These are phyloP conservation scores for Trametes punicea DNA, from an alignment of 768 basidiomycete species.

Conservation along the genomic window DNA sequence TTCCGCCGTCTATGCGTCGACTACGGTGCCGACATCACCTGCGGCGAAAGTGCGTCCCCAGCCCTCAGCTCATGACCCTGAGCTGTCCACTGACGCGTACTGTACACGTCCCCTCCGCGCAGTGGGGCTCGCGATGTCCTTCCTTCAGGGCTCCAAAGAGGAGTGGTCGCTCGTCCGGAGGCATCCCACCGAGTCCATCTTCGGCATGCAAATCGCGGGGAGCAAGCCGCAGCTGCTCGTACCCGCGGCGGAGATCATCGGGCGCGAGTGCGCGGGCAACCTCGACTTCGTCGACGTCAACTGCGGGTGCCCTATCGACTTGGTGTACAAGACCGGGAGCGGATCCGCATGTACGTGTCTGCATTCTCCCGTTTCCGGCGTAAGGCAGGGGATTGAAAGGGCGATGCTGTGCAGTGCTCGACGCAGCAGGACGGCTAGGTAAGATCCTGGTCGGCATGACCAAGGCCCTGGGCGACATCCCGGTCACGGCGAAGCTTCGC, in stretches of 20 bases:
- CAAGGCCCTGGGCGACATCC: slow-evolving; percentile 83
- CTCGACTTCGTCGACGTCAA: slow-evolving; percentile 95
- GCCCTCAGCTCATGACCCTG: background rate
- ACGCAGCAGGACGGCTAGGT: slow-evolving; percentile 75
- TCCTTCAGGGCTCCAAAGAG: slow-evolving; percentile 82
- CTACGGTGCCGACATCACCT: slow-evolving; percentile 91
- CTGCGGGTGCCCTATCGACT: slow-evolving; percentile 95
- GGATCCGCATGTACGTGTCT: slow-evolving; percentile 66
- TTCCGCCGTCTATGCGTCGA: slow-evolving; percentile 87
- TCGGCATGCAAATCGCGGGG: slow-evolving; percentile 92
- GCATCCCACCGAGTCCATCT: slow-evolving; percentile 81
- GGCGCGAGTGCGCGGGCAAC: slow-evolving; percentile 56
- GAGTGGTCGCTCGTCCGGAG: slow-evolving; percentile 93
- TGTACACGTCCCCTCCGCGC: background rate
- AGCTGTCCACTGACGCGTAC: background rate
- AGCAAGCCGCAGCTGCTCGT: slow-evolving; percentile 78
- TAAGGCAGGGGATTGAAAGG: background rate
- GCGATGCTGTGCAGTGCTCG: slow-evolving; percentile 57
- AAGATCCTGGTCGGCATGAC: slow-evolving; percentile 92
- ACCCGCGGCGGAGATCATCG: slow-evolving; percentile 78
- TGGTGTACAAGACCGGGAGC: slow-evolving; percentile 89
- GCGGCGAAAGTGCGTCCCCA: slow-evolving; percentile 80
- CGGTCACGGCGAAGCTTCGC: slow-evolving; percentile 87
- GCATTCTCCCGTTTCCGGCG: background rate
- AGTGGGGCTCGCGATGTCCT: slow-evolving; percentile 94